Evolutionary conservation across 1,139 yeast genomes (phyloP), one percentile per base, ranked within the genome.

Genomic region (Suhomyces yuchorum): DNA sequence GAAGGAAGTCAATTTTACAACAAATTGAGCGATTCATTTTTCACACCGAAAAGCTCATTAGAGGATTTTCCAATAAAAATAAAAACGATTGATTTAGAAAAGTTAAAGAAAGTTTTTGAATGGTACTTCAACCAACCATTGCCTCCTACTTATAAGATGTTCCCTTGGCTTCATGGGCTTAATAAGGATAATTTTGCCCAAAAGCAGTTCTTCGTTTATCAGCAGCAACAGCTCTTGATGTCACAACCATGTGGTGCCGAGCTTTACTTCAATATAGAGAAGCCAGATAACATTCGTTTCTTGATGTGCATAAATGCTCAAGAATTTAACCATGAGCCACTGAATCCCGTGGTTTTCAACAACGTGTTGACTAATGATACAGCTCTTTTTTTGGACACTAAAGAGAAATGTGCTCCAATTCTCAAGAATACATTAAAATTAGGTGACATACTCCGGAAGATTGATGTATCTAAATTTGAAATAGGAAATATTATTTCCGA

Each of bases 111-210:
- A 0, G 66, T 79, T 0, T 71, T 81, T 50, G 55, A 61, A n/a
- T 71, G 74, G 69, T 80, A 81, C 57, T 81, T 74, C 68, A 54
- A 75, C 49, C 65, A 75, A 8, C 78, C 81, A 1, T 68, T 90
- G 33, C 96, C 97, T 0, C 81, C 78, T 2, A 85, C 93, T 12
- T 78, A 73, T 23, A 64, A 61, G 8, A 81, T 91, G 77, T 92
- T 91, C 58, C 98, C 98, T 1, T 91, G 97, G 97, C 73, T 89
- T 37, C 97, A 91, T 62, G 96, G 96, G 0, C 67, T 83, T 20
- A 81, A 81, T 54, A 66, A 62, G 30, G 77, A 73, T 37, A 81
- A 81, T 57, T 70, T 69, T 52, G 80, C 84, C 3, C 85, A 81
- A 56, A 63, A 73, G 38, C 69, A 67, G 44, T 75, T 69, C 53